Conservation (phyloP, 164 flowering plant genomes). For the Buxus sempervirens region DNA sequence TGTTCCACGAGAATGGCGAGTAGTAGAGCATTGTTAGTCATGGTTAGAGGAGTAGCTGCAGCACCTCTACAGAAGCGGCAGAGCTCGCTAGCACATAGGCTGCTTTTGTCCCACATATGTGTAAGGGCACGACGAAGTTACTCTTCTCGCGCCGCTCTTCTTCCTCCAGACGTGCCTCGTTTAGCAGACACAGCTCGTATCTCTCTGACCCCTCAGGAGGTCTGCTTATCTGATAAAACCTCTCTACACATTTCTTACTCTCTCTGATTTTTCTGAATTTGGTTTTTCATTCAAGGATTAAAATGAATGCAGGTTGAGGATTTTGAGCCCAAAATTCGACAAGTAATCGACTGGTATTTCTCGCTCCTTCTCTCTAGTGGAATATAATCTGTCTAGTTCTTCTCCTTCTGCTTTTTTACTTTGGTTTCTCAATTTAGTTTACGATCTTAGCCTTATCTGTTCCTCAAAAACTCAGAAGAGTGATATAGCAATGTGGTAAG, state of each 20-base stretch:
- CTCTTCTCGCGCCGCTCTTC: constrained; percentile 30
- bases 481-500: neutral
- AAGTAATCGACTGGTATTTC: constrained; percentile 78
- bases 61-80: neutral
- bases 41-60: neutral
- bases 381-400: too few relatives aligned
- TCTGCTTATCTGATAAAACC: constrained; percentile 12
- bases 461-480: neutral
- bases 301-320: constrained; percentile 58
- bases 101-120: neutral
- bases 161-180: constrained; percentile 64
- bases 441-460: neutral
- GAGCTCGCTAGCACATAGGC: neutral
- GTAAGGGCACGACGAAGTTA: constrained; percentile 7
- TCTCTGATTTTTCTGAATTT: neutral
- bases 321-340: constrained; percentile 76
- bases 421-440: neutral
- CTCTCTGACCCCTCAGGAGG: constrained; percentile 72
- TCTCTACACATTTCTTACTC: neutral
- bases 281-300: neutral
- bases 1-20: neutral
- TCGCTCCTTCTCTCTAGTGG: too few relatives aligned
- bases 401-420: neutral
- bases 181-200: constrained; percentile 86
- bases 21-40: neutral